phyloP scores from a whole-genome alignment of 129 eudicot species.

The Kitagawia praeruptora region DNA sequence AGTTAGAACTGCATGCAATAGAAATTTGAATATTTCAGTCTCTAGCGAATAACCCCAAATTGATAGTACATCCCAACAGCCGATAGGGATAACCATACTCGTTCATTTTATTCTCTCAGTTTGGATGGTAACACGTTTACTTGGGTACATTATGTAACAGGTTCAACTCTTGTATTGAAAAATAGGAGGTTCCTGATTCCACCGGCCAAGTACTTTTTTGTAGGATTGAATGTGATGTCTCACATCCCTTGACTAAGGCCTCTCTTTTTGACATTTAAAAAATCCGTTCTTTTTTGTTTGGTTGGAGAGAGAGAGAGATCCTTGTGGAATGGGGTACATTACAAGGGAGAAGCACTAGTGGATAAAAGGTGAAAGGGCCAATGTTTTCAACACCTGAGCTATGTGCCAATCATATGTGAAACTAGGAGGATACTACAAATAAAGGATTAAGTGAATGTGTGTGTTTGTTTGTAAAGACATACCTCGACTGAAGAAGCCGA shows the following conservation, averaged over 20 bases:
- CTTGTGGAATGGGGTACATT: neutral
- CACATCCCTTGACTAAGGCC: neutral
- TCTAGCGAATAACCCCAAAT: neutral
- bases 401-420: neutral
- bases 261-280: neutral
- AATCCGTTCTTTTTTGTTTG: neutral
- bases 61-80: neutral
- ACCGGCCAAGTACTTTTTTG: neutral
- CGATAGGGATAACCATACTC: neutral
- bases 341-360: neutral
- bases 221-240: neutral
- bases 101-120: neutral
- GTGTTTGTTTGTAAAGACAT: neutral
- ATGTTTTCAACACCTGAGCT: neutral
- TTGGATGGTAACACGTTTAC: neutral
- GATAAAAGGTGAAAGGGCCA: neutral
- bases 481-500: slow-evolving; percentile 59
- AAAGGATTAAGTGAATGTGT: neutral
- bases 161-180: neutral
- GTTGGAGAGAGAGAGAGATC: neutral
- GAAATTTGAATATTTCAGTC: neutral
- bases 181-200: neutral
- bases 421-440: neutral
- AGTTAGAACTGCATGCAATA: neutral
- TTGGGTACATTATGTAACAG: neutral